Evolutionary conservation across 2,329 filamentous ascomycete species (phyloP), one percentile per base, ranked within the genome.

Genomic region (Aspergillus flavus): DNA sequence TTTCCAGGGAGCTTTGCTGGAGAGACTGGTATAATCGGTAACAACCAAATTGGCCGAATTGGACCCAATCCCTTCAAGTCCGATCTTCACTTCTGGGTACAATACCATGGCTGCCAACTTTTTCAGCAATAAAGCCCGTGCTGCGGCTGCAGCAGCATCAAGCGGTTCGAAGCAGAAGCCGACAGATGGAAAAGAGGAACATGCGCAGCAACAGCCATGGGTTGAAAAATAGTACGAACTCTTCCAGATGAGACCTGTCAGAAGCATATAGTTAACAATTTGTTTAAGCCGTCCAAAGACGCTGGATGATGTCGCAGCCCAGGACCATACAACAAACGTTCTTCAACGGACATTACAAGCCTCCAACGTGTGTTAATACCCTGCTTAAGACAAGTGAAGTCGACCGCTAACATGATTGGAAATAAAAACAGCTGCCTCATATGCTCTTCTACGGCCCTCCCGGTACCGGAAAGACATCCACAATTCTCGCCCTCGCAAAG

Each of bases 361-460:
- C 72, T 93, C 94, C 66, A 99, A 99, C 75, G 91, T 93, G 78
- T 56, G 82, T 70, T 39, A 34, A 28, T 6, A 23, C 12, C 36
- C 14, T n/a, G 19, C 32, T 11, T n/a, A 16, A 30, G 21, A 26
- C 19, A 43, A 12, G 19, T 19, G 16, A 39, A 34, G 19, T 16
- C 34, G 19, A 28, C 12, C 19, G 28, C n/a, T 41, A 34, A 45
- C 32, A 48, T 26, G 19, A 55, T 26, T 50, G 36, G 56, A 63
- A 45, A 63, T 54, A 41, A 32, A 16, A 39, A 32, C 67, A 92
- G 88, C 90, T 99, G 45, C 95, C 95, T 3, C 96, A 99, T 80
- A 97, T 99, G 93, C 91, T 99, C 73, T 98, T 98, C 85, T 99
- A 99, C 76, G 95, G 95, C 4, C 95, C 96, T 0, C 96, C 95